These are phyloP conservation scores for Xylaria digitata DNA, from an alignment of 2,329 filamentous ascomycete genomes.

Conservation along the genomic window DNA sequence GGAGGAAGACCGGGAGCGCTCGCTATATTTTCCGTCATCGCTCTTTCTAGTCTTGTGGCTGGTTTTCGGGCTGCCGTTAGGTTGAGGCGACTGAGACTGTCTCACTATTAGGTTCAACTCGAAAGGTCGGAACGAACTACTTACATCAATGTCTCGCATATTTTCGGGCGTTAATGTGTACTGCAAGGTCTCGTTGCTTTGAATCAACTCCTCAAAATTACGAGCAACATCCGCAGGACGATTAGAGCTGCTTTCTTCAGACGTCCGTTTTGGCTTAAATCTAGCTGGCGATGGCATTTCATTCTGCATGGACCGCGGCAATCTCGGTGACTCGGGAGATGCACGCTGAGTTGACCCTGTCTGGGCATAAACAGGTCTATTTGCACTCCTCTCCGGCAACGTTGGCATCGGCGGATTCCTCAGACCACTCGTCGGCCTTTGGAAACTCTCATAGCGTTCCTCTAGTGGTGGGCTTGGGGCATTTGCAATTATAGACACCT, in stretches of 20 bases:
- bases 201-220: slow-evolving; percentile 82
- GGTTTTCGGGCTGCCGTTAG: slow-evolving; percentile 55
- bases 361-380: slow-evolving; percentile 41
- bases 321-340: slow-evolving; percentile 48
- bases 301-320: slow-evolving; percentile 56
- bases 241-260: slow-evolving; percentile 65
- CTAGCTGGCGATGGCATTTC: slow-evolving; percentile 63
- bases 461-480: slow-evolving; percentile 33
- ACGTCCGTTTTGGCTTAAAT: slow-evolving; percentile 65
- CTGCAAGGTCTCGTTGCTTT: slow-evolving; percentile 84
- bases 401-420: slow-evolving; percentile 48
- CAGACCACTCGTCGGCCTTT: slow-evolving; percentile 38
- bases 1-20: slow-evolving; percentile 59
- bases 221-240: slow-evolving; percentile 69
- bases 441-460: slow-evolving; percentile 43
- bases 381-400: slow-evolving; percentile 48
- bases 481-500: slow-evolving; percentile 41
- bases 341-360: slow-evolving; percentile 37
- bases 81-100: slow-evolving; percentile 56
- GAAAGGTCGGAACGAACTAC: slow-evolving; percentile 45
- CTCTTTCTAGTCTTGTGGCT: slow-evolving; percentile 58
- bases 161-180: slow-evolving; percentile 84
- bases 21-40: slow-evolving; percentile 58
- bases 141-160: slow-evolving; percentile 80
- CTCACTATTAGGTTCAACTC: slow-evolving; percentile 42